A percentile compares a stretch with the other conserved stretches of the same genome.
These are phyloP conservation scores for Fusarium camptoceras DNA, from an alignment of 2,329 filamentous ascomycete species.

Conservation along the genomic window DNA sequence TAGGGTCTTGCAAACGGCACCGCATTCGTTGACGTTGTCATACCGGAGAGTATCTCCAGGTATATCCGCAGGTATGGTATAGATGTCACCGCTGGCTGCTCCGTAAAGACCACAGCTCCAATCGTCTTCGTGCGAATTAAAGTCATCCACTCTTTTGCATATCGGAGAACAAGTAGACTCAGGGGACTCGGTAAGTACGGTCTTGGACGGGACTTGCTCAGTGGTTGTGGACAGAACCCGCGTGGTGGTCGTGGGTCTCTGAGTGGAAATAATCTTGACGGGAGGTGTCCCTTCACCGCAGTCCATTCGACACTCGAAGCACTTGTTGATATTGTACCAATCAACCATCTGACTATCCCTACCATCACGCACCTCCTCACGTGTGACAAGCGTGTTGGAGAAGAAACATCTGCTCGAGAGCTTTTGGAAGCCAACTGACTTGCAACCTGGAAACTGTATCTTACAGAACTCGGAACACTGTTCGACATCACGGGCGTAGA, in stretches of 20 bases:
- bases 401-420: not conserved
- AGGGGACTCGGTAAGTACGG: not conserved
- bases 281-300: not conserved
- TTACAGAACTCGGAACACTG: constrained; percentile 4
- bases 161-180: not conserved
- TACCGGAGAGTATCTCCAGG: not conserved
- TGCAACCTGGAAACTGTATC: not conserved
- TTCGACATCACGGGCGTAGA: not conserved
- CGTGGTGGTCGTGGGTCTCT: not conserved
- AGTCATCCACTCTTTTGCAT: not conserved
- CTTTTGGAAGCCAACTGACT: not conserved
- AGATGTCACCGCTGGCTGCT: not conserved
- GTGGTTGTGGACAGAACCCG: not conserved
- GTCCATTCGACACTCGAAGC: not conserved
- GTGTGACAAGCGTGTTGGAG: constrained; percentile 1
- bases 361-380: rapidly evolving
- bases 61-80: not conserved
- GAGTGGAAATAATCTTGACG: not conserved
- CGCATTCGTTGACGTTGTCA: not conserved
- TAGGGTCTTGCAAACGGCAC: not conserved
- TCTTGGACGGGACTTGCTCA: not conserved
- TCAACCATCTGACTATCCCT: not conserved
- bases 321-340: constrained; percentile 2
- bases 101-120: constrained; percentile 4
- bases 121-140: not conserved